These are phyloP conservation scores for Herpotrichia juniperi DNA, from an alignment of 2,329 filamentous ascomycete species.

Conservation along the genomic window DNA sequence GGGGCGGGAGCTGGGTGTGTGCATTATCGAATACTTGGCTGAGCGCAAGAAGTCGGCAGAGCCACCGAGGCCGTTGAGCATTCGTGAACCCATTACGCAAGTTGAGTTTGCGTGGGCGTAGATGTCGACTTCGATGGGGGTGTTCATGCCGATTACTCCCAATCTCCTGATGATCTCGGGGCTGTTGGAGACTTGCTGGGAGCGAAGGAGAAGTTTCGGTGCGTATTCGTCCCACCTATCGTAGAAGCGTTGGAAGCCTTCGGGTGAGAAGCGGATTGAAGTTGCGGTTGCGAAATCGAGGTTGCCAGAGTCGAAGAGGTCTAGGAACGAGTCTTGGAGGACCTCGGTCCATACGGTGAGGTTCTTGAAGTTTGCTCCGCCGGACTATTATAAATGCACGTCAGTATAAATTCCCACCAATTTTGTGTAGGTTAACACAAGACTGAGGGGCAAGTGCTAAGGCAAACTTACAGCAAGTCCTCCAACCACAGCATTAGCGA, in stretches of 20 bases:
- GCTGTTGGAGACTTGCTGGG: conserved; percentile 87
- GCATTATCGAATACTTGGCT: conserved; percentile 90
- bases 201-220: conserved; percentile 81
- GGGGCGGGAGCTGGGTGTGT: conserved; percentile 82
- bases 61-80: conserved; percentile 85
- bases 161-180: conserved; percentile 89
- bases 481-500: conserved; percentile 88
- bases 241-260: conserved; percentile 91
- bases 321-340: conserved; percentile 89
- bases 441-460: background rate
- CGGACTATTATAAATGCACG: conserved; percentile 50
- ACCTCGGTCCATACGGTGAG: conserved; percentile 94
- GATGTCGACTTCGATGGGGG: conserved; percentile 90
- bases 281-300: conserved; percentile 91
- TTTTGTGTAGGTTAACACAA: too few species aligned
- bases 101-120: conserved; percentile 93
- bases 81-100: conserved; percentile 85
- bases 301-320: conserved; percentile 87
- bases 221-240: conserved; percentile 81
- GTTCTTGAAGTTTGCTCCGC: conserved; percentile 79
- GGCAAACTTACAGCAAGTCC: conserved; percentile 64
- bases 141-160: conserved; percentile 94
- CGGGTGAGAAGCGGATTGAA: conserved; percentile 87
- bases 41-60: conserved; percentile 81
- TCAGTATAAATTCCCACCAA: too few species aligned